These are phyloP conservation scores for Cladochytrium replicatum DNA, from an alignment of 192 early-diverging fungal species.

Conservation along the genomic window DNA sequence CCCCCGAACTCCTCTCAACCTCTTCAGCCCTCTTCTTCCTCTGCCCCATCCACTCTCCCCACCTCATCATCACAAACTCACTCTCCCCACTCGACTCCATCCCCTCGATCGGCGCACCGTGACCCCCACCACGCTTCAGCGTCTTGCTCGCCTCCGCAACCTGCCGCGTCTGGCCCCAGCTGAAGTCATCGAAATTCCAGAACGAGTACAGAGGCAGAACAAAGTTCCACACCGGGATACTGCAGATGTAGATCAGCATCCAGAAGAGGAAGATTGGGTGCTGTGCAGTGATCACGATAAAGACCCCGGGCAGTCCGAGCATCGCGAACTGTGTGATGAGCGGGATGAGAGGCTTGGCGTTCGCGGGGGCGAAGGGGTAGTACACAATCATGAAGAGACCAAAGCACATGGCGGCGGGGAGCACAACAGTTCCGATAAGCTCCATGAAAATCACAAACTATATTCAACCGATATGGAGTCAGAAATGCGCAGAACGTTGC, in stretches of 20 bases:
- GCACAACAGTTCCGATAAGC: neutral
- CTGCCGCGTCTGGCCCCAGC: slow-evolving; percentile 69
- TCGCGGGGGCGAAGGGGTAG: slow-evolving; percentile 13
- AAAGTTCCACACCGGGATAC: slow-evolving; percentile 73
- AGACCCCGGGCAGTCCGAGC: slow-evolving; percentile 63
- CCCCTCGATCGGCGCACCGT: slow-evolving; percentile 29
- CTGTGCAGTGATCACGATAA: slow-evolving; percentile 73
- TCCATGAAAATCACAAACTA: too few species aligned
- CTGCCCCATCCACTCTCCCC: slow-evolving; percentile 66
- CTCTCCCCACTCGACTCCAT: slow-evolving; percentile 66
- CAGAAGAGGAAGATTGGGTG: slow-evolving; percentile 70
- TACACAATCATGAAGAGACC: neutral
- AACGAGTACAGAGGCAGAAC: slow-evolving; percentile 65
- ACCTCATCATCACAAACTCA: slow-evolving; percentile 69
- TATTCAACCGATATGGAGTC: too few species aligned
- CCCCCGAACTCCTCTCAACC: too few species aligned
- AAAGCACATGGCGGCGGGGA: neutral
- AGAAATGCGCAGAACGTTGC: neutral
- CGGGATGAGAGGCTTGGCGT: slow-evolving; percentile 45
- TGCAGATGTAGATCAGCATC: slow-evolving; percentile 70
- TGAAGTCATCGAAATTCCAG: slow-evolving; percentile 85
- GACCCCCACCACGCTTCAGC: slow-evolving; percentile 41
- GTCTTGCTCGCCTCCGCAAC: slow-evolving; percentile 47
- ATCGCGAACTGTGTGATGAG: slow-evolving; percentile 58
- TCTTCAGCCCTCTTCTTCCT: too few species aligned